Percentiles rank a stretch among this genome's conserved stretches.
phyloP scores from a whole-genome alignment of 2,329 filamentous ascomycete species.

The Trichoderma lentiforme region DNA sequence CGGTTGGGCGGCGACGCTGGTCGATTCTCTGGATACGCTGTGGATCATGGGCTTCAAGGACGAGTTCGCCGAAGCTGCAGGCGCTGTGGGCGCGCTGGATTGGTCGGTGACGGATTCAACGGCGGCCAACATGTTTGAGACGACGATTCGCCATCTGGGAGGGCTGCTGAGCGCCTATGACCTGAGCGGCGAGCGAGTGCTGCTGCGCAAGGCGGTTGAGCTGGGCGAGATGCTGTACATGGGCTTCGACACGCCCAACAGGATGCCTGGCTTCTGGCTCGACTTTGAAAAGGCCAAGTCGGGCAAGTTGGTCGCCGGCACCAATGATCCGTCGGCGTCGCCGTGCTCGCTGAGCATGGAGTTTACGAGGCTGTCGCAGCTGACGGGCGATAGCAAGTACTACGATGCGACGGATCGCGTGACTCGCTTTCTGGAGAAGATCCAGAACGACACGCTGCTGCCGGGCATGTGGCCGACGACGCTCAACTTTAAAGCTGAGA shows the following conservation, averaged over 20 bases:
- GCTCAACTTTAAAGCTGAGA: slow-evolving; percentile 57
- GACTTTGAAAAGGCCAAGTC: slow-evolving; percentile 43
- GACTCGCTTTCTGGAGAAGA: slow-evolving; percentile 63
- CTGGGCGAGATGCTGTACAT: slow-evolving; percentile 53
- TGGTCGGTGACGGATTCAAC: slow-evolving; percentile 45
- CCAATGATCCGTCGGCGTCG: slow-evolving; percentile 47
- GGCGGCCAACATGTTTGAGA: slow-evolving; percentile 53
- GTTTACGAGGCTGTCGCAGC: slow-evolving; percentile 70
- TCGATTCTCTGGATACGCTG: slow-evolving; percentile 60
- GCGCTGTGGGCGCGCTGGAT: slow-evolving; percentile 47
- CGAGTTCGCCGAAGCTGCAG: slow-evolving; percentile 54
- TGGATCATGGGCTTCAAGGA: slow-evolving; percentile 59
- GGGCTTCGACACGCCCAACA: slow-evolving; percentile 54
- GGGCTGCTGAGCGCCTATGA: slow-evolving; percentile 52
- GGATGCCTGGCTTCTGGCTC: slow-evolving; percentile 47
- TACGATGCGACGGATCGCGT: slow-evolving; percentile 75
- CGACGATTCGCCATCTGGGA: slow-evolving; percentile 52
- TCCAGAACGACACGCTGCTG: slow-evolving; percentile 65
- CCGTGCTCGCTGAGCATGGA: slow-evolving; percentile 69
- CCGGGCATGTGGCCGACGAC: slow-evolving; percentile 74
- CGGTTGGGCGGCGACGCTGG: slow-evolving; percentile 56
- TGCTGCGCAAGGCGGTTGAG: slow-evolving; percentile 49
- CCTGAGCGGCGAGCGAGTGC: slow-evolving; percentile 42
- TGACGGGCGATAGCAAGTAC: slow-evolving; percentile 69
- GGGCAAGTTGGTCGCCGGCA: slow-evolving; percentile 47